Base-by-base conservation (phyloP, 2,329 filamentous ascomycete genomes). In the Lachnellula subtilissima region DNA sequence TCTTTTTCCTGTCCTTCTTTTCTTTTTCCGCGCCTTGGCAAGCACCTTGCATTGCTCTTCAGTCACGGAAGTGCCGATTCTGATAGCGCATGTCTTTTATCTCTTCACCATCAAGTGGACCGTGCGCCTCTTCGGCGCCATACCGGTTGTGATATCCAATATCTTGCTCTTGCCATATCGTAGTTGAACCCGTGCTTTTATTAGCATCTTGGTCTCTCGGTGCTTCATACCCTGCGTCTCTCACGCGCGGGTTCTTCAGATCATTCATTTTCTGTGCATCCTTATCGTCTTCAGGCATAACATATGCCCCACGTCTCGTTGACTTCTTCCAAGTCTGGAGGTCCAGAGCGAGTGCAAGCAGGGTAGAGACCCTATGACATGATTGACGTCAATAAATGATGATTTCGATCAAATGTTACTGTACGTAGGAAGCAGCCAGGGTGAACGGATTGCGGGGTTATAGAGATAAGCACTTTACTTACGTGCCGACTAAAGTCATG, bases 131-230 rank as follows among this genome's bases (percentile, higher is more conserved):
- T 2, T 57, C 51, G 7, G 54, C 55, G 14, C 64, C 64, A 60
- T 67, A 67, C 5, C 64, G 47, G 48, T 56, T 65, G 51, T 65
- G 64, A 54, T 68, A 67, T 14, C 58, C 62, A 53, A 66, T 65
- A 53, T 65, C 64, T 11, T 50, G 28, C 51, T 61, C 60, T 23
- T 59, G 46, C 14, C 50, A 49, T 5, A 45, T 42, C 4, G 49
- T 42, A 17, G n/a, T 45, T 19, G 39, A 43, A 35, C 22, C 50
- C 22, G 40, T 46, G 9, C 36, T 51, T 17, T 45, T 19, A 19
- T 37, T 53, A 8, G 12, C 22, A 28, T 23, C 50, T 14, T 59
- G 53, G 40, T 60, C 59, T 25, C 50, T 43, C 4, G 60, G 56
- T 12, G 53, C 55, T 19, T 64, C 61, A 43, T 64, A 65, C 8